Conservation (phyloP, 2,329 filamentous ascomycete species). For the Thelonectria rubi region DNA sequence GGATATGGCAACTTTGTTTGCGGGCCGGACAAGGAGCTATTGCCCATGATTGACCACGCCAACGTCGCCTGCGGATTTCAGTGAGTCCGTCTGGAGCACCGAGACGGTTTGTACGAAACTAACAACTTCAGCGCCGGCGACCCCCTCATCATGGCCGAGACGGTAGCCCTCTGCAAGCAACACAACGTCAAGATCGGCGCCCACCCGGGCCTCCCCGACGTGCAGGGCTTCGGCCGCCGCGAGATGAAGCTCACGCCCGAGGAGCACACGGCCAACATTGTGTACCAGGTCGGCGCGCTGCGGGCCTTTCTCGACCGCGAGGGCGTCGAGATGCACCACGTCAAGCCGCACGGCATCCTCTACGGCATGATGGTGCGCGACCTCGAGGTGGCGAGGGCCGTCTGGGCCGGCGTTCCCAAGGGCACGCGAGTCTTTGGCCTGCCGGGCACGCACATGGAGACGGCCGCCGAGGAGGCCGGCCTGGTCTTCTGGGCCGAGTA, state of each 20-base stretch:
- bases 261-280: slow-evolving; percentile 30
- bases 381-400: slow-evolving; percentile 36
- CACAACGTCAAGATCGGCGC: slow-evolving; percentile 30
- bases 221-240: slow-evolving; percentile 34
- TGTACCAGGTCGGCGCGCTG: slow-evolving; percentile 31
- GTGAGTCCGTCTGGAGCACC: slow-evolving; percentile 20
- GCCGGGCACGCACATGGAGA: slow-evolving; percentile 41
- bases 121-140: slow-evolving; percentile 25
- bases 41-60: slow-evolving; percentile 68
- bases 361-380: slow-evolving; percentile 44
- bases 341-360: slow-evolving; percentile 39
- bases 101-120: no score
- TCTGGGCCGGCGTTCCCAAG: slow-evolving; percentile 38
- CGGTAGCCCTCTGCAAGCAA: slow-evolving; percentile 28
- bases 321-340: slow-evolving; percentile 31
- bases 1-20: slow-evolving; percentile 56
- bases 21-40: slow-evolving; percentile 66
- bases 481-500: slow-evolving; percentile 42
- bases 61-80: slow-evolving; percentile 69
- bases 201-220: slow-evolving; percentile 30
- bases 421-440: slow-evolving; percentile 41
- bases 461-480: slow-evolving; percentile 34
- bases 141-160: slow-evolving; percentile 31
- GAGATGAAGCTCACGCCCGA: slow-evolving; percentile 30
- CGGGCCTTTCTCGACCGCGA: slow-evolving; percentile 28